These are phyloP conservation scores for Gossypium herbaceum DNA, from an alignment of 345 rosid genomes.

Conservation along the genomic window DNA sequence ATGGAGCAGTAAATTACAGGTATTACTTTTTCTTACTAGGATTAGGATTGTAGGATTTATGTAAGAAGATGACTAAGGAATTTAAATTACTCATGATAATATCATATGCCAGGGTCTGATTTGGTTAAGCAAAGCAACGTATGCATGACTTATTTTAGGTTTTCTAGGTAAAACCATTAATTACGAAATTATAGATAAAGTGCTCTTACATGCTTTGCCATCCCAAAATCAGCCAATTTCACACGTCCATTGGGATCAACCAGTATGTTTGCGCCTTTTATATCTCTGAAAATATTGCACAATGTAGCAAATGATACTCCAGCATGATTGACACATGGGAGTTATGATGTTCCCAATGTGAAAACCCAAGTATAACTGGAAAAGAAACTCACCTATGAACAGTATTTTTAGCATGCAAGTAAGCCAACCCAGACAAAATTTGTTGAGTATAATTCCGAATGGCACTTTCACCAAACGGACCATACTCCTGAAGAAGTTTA, in stretches of 20 bases:
- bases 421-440: slow-evolving; percentile 76
- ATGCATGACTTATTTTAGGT: not conserved
- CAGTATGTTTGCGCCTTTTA: slow-evolving; percentile 84
- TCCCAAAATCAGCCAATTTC: slow-evolving; percentile 75
- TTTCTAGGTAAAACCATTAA: not conserved
- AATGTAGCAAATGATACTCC: slow-evolving; percentile 13
- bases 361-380: not conserved
- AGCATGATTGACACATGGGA: not conserved
- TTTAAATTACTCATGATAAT: not conserved
- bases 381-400: slow-evolving; percentile 56
- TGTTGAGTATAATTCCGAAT: slow-evolving; percentile 77
- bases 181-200: not conserved
- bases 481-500: slow-evolving; percentile 81
- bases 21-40: slow-evolving; percentile 9
- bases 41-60: not conserved
- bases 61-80: not conserved
- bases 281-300: slow-evolving; percentile 46
- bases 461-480: slow-evolving; percentile 61
- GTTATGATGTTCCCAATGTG: not conserved
- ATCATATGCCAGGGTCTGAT: not conserved
- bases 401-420: slow-evolving; percentile 61
- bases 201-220: slow-evolving; percentile 62
- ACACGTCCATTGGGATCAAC: slow-evolving; percentile 77
- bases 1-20: not conserved
- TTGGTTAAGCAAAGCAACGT: not conserved